Conservation (phyloP, 106 monocot genomes). For the Narthecium ossifragum region DNA sequence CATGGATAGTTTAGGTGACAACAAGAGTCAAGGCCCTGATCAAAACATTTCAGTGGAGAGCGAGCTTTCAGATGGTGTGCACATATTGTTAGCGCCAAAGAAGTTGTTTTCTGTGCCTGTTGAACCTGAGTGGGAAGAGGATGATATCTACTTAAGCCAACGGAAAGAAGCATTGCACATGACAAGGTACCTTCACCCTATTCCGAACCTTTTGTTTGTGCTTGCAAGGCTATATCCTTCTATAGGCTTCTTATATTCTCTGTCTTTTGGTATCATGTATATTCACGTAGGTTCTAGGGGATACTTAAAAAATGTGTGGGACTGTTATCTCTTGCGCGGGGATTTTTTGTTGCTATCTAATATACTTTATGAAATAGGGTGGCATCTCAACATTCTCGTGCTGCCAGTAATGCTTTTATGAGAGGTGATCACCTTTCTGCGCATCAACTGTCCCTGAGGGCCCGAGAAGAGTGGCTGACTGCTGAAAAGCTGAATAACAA, state of each 20-base stretch:
- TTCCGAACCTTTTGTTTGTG: neutral
- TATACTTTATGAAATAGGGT: slow-evolving; percentile 29
- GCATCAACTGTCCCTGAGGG: slow-evolving; percentile 42
- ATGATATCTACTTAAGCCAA: slow-evolving; percentile 66
- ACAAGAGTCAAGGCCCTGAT: slow-evolving; percentile 2
- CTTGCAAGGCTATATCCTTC: no score
- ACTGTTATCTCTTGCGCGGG: no score
- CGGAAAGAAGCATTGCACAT: slow-evolving; percentile 82
- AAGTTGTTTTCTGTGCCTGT: slow-evolving; percentile 24
- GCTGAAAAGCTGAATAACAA: slow-evolving; percentile 60
- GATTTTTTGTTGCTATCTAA: neutral
- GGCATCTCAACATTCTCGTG: slow-evolving; percentile 75
- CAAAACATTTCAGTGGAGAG: slow-evolving; percentile 5
- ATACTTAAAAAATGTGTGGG: no score
- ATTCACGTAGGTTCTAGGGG: neutral
- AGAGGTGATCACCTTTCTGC: slow-evolving; percentile 79
- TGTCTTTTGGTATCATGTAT: neutral
- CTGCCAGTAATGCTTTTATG: slow-evolving; percentile 73
- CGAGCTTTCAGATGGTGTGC: slow-evolving; percentile 6
- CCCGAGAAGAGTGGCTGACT: slow-evolving; percentile 48
- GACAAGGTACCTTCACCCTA: slow-evolving; percentile 59
- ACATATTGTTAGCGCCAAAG: slow-evolving; percentile 8
- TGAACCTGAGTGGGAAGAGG: slow-evolving; percentile 85
- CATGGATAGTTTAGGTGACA: neutral
- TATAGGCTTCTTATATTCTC: no score